Base-by-base conservation (phyloP, 163 green algal genomes). In the Chlorella variabilis region DNA sequence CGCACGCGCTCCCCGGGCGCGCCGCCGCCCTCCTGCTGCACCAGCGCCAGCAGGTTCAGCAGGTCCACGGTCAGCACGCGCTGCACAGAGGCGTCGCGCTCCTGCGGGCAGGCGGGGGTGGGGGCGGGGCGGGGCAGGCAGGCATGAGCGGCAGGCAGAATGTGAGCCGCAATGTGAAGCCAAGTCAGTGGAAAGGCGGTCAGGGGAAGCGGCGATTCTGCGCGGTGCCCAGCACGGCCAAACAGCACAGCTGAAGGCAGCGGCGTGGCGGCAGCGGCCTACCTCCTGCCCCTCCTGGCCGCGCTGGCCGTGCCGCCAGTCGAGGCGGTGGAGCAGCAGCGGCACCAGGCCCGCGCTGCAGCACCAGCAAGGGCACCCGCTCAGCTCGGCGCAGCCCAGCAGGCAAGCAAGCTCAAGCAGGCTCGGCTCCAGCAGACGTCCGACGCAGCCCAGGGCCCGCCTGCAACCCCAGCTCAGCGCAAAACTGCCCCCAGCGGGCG, bases 21-120 rank as follows among this genome's bases (percentile, higher is more conserved):
- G 0, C 90, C 92, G 7, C 27, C 17, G 15, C 48, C 27, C 48
- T 23, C 11, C 70, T 59, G 70, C 18, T 49, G 27, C 15, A 90
- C 87, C 27, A 85, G 78, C 36, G 88, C 62, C 80, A 97, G 83
- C 68, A 92, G 74, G 63, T 92, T 87, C 58, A 97, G 83, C 62
- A 98, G 79, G 25, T 97, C 93, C 31, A 98, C 91, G 48, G 87
- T 91, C 69, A 97, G 81, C n/a, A 94, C 91, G 0, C 93, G 84
- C 83, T 92, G 84, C 48, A 96, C 91, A 13, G 88, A 88, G 3
- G 83, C 85, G 34, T 95, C 93, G 7, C 85, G 82, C 45, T 86
- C 86, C 85, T 92, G 82, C 58, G 34, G 1, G 62, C 45, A 54
- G 45, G 11, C 11, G 45, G 11, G 45, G 15, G 45, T 23, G 45